Base-by-base conservation (phyloP, 179 eudicot genomes). In the Nepenthes alata region DNA sequence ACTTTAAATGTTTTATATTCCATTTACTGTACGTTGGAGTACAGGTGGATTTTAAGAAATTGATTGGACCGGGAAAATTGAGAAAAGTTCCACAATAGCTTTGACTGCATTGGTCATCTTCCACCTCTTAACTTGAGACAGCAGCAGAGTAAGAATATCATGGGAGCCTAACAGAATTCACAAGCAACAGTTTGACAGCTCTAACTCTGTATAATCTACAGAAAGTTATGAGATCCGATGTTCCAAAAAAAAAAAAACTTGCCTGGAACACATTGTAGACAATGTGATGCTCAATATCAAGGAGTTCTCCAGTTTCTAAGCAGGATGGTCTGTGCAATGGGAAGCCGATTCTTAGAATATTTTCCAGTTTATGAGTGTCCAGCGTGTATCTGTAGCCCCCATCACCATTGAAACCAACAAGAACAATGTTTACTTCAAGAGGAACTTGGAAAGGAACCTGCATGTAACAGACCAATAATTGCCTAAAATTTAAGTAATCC, bases 361-460 rank as follows among this genome's bases (percentile, higher is more conserved):
- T 95, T 70, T 89, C 88, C 74, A 93, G 73, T 66, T 81, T 85
- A 44, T 77, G 90, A 5, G 89, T 63, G 70, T 89, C 98, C 49
- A 93, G 57, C n/a, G 78, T 59, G 71, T 86, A 86, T 66, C 98
- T 83, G 64, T 86, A 91, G 66, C 98, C 98, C 51, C 96, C 98
- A 77, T 91, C 96, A 34, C 87, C 88, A 78, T 67, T 78, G 68
- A 91, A 86, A 58, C 98, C 98, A 77, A 91, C 76, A 11, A 91
- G 89, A 49, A 91, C 93, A 44, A 91, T 65, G 70, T 89, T 91
- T 49, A 91, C 98, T 83, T 91, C 98, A 71, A 91, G 98, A 3
- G 98, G 98, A 54, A 89, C 98, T 77, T 91, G 96, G 70, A 91
- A 91, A 10, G 98, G 96, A 54, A 89, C 98, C 96, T 89, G 96